Conservation (phyloP, 306 rosid genomes). For the Potentilla sterilis region DNA sequence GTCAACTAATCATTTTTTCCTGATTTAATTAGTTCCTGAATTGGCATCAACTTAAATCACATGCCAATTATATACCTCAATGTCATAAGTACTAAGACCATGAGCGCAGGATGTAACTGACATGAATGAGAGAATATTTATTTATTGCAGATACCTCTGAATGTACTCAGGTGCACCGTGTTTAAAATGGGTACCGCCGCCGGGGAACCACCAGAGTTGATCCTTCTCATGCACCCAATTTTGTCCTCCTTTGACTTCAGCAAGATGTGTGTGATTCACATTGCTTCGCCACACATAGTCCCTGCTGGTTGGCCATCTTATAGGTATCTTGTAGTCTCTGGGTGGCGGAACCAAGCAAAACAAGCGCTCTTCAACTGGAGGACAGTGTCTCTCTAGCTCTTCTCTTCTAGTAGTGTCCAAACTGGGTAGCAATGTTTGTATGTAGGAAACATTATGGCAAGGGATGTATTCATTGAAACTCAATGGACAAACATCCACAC, state of each 20-base stretch:
- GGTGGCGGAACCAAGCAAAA: conserved; percentile 94
- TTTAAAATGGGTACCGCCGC: conserved; percentile 99
- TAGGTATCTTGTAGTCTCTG: conserved; percentile 73
- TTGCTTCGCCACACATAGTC: conserved; percentile 96
- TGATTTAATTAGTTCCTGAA: neutral
- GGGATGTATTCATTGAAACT: conserved; percentile 76
- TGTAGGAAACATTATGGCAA: conserved; percentile 68
- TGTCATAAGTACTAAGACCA: neutral
- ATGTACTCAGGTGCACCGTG: conserved; percentile 89
- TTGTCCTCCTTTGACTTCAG: conserved; percentile 95
- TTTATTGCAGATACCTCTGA: conserved; percentile 48
- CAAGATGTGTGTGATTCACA: conserved; percentile 85
- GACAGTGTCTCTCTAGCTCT: conserved; percentile 93
- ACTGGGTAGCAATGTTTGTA: conserved; percentile 44
- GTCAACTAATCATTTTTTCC: neutral
- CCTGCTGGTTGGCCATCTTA: conserved; percentile 86
- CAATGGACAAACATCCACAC: conserved; percentile 84
- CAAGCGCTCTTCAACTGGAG: conserved; percentile 65
- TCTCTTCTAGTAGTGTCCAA: conserved; percentile 71
- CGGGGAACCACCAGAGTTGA: conserved; percentile 95
- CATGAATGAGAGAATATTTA: neutral
- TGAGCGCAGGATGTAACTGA: neutral
- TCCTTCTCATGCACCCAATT: conserved; percentile 92
- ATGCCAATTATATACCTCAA: neutral
- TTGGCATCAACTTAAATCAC: neutral